Conservation (phyloP, 169 alveolate genomes). For the Plasmodium knowlesi region DNA sequence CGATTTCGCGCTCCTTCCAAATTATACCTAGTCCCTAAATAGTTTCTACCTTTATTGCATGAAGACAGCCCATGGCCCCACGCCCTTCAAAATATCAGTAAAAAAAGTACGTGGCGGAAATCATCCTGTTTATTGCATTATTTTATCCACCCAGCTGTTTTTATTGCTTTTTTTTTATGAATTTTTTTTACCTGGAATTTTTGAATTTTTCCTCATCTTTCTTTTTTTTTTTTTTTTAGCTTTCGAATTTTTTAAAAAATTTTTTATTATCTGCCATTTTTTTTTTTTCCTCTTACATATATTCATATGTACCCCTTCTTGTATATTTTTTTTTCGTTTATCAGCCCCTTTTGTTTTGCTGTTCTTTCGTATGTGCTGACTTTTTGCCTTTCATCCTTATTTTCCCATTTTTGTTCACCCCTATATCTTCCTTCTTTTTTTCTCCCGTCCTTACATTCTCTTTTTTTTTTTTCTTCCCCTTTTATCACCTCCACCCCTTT, state of each 20-base stretch:
- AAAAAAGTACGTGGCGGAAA: not conserved
- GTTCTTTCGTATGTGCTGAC: not conserved
- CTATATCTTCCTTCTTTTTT: not conserved
- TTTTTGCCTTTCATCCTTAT: not conserved
- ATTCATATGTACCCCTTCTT: not conserved
- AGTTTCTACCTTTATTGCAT: not conserved
- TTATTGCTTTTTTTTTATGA: not conserved
- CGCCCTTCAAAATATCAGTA: not conserved
- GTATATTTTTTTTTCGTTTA: not conserved
- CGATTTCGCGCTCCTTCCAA: not conserved
- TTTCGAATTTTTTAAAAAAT: not conserved
- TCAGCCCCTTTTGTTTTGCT: not conserved
- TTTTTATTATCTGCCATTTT: not conserved
- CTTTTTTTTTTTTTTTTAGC: not conserved
- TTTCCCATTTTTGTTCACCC: not conserved
- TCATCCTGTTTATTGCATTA: not conserved
- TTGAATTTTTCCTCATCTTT: not conserved
- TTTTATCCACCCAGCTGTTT: not conserved
- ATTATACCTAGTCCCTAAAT: not conserved
- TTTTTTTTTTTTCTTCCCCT: not conserved
- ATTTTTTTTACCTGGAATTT: not conserved
- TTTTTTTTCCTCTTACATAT: not conserved
- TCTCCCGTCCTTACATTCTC: too few relatives aligned
- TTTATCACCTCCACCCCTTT: not conserved
- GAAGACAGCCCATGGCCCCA: constrained; percentile 1